A percentile compares a stretch with the other conserved stretches of the same genome.
Conservation (phyloP, 2,329 filamentous ascomycete genomes). For the Malbranchea cinnamomea region DNA sequence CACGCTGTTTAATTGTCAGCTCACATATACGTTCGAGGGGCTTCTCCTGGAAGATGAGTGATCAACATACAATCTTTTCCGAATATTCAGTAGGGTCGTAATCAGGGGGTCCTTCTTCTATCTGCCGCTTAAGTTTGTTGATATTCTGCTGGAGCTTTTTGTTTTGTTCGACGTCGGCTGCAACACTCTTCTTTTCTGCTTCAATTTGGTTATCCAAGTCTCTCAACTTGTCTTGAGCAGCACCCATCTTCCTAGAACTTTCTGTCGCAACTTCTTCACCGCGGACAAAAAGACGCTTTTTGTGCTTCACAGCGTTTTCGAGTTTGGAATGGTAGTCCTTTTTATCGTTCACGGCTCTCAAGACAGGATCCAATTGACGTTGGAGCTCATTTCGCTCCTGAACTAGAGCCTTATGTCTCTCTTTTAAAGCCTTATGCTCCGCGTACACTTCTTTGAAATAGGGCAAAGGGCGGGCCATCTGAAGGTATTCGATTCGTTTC, state of each 20-base stretch:
- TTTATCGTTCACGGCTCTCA: slow-evolving; percentile 56
- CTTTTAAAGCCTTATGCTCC: slow-evolving; percentile 38
- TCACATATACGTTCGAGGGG: slow-evolving; percentile 8
- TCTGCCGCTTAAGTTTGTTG: slow-evolving; percentile 45
- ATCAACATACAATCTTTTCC: slow-evolving; percentile 47
- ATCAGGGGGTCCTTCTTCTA: slow-evolving; percentile 46
- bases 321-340: slow-evolving; percentile 46
- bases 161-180: slow-evolving; percentile 38
- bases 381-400: slow-evolving; percentile 46
- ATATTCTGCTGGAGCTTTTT: slow-evolving; percentile 41
- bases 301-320: slow-evolving; percentile 38
- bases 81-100: slow-evolving; percentile 61
- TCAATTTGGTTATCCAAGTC: slow-evolving; percentile 28
- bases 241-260: slow-evolving; percentile 27
- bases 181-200: slow-evolving; percentile 37
- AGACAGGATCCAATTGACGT: slow-evolving; percentile 47
- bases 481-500: slow-evolving; percentile 48
- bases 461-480: slow-evolving; percentile 50
- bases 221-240: slow-evolving; percentile 22
- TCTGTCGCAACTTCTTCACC: slow-evolving; percentile 36
- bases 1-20: slow-evolving; percentile 31
- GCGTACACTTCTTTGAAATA: slow-evolving; percentile 44
- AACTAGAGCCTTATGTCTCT: slow-evolving; percentile 38
- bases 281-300: slow-evolving; percentile 38
- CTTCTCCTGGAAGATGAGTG: background rate